Evolutionary conservation across 768 basidiomycete species (phyloP), one percentile per base, ranked within the genome.

Genomic region (Amylocystis lapponica): DNA sequence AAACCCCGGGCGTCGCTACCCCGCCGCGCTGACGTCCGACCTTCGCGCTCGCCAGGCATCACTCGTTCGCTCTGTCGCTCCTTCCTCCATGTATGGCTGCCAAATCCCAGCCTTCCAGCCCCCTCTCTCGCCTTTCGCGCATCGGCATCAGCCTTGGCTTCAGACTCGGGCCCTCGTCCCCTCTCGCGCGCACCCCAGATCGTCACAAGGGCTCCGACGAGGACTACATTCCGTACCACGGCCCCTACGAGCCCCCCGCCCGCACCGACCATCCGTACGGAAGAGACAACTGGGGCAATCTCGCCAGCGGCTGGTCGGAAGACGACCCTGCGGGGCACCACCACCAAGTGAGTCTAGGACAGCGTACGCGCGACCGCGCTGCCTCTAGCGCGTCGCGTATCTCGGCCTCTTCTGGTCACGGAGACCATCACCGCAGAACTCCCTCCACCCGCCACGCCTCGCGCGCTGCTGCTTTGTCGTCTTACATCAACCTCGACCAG

Each of bases 161-260:
- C 55, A 45, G 34, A 51, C 29, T 55, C 34, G 53, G 50, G 33
- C 43, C 55, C 39, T 52, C 55, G 17, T 43, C 55, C 27, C 43
- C 55, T 11, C 54, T 51, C 25, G 20, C 47, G 7, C 46, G 36
- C 21, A 29, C 47, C 2, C 21, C 29, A 3, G 31, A 47, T 16
- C 23, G 48, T 12, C 29, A 37, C 2, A 27, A 37, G 2, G 47
- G 46, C 25, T 29, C 52, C 2, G 65, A 71, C 19, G 72, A 73
- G 16, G 74, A 79, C 43, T 80, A 79, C 60, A 76, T 76, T 36
- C 79, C 80, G 1, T 81, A 83, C 67, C 77, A 75, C 48, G 78
- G 79, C 1, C 78, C 81, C 1, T 73, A 75, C 61, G 79, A 82
- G 50, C 57, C 60, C n/a, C 67, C 46, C 43, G 49, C 55, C 51